Conservation (phyloP, 1,139 yeast genomes). For the Sugiyamaella paludigena region DNA sequence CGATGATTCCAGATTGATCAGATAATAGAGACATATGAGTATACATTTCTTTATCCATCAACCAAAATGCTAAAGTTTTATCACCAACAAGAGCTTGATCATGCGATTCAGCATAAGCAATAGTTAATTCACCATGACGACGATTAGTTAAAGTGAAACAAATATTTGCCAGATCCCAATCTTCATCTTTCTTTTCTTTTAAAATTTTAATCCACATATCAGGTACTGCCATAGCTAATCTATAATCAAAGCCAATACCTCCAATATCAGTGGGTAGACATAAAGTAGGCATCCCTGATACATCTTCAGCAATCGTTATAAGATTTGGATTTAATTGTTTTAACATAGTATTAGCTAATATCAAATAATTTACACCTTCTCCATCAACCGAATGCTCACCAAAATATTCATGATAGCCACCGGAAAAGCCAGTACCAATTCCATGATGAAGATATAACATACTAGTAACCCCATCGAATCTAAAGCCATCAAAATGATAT, state of each 20-base stretch:
- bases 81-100: constrained; percentile 98
- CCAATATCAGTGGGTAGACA: constrained; percentile 73
- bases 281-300: constrained; percentile 94
- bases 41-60: constrained; percentile 98
- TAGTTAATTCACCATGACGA: constrained; percentile 83
- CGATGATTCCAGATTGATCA: constrained; percentile 71
- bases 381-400: constrained; percentile 70
- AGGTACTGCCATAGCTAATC: constrained; percentile 96
- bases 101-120: constrained; percentile 92
- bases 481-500: constrained; percentile 87
- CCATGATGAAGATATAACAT: constrained; percentile 95
- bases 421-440: constrained; percentile 81
- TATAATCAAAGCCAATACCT: constrained; percentile 90
- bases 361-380: constrained; percentile 82
- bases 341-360: constrained; percentile 81
- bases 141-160: constrained; percentile 83
- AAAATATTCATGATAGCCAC: constrained; percentile 89
- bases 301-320: constrained; percentile 92
- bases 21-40: constrained; percentile 84
- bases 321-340: constrained; percentile 54
- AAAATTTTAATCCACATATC: constrained; percentile 98
- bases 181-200: constrained; percentile 80
- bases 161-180: constrained; percentile 86
- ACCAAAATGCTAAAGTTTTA: constrained; percentile 94
- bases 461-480: constrained; percentile 95